Conservation (phyloP, 2,329 filamentous ascomycete species). For the Colletotrichum filicis region DNA sequence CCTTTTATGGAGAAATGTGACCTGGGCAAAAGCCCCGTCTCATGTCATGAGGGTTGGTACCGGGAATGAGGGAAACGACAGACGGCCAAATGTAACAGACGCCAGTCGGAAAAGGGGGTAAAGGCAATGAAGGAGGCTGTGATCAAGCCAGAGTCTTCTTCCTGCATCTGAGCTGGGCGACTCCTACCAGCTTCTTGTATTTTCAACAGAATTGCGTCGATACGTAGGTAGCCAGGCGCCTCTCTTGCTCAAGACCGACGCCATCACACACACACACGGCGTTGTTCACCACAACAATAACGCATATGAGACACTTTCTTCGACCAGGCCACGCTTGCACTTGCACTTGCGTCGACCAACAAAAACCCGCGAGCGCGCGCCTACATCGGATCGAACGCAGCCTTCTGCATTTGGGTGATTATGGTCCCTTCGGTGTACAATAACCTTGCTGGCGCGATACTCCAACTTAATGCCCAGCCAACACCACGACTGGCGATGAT, state of each 20-base stretch:
- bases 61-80: constrained; percentile 11
- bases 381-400: neutral
- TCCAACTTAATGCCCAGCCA: constrained; percentile 27
- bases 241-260: constrained; percentile 15
- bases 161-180: constrained; percentile 11
- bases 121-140: constrained; percentile 4
- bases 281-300: neutral
- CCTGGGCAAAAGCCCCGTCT: constrained; percentile 3
- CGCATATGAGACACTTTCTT: neutral
- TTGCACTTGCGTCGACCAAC: constrained; percentile 22
- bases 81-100: constrained; percentile 23
- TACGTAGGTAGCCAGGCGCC: constrained; percentile 16
- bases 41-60: neutral
- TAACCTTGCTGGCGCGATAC: constrained; percentile 12
- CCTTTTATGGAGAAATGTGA: constrained; percentile 30
- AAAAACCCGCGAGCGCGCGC: constrained; percentile 10
- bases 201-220: neutral
- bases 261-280: neutral
- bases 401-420: constrained; percentile 5
- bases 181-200: constrained; percentile 26
- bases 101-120: constrained; percentile 9
- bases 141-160: neutral
- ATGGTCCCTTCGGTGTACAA: neutral
- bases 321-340: neutral
- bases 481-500: constrained; percentile 3